Percentiles rank a stretch among this genome's conserved stretches.
Evolutionary conservation across 176 grass and related monocot genomes (phyloP).

Genomic region (Luzula sylvatica): DNA sequence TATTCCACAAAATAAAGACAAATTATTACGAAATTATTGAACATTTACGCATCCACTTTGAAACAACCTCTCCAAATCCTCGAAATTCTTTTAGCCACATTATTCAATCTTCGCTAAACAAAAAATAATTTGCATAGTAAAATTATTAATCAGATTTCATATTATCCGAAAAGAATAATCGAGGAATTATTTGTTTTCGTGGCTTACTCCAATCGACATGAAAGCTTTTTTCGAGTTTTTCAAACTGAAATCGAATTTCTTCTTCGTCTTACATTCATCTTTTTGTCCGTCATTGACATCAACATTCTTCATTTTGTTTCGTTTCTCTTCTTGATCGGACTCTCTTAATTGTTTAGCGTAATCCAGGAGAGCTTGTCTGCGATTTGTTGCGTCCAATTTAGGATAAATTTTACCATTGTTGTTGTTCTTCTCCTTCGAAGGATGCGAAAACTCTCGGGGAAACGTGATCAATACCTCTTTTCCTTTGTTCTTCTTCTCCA

Average conservation of each 20-base stretch:
- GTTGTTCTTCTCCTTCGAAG: neutral
- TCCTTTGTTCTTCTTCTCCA: neutral
- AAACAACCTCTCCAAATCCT: conserved; percentile 11
- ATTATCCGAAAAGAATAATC: neutral
- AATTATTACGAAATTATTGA: neutral
- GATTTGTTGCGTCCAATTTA: neutral
- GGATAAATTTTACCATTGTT: neutral
- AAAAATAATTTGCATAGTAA: neutral
- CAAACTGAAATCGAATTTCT: no score
- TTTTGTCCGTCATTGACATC: no score
- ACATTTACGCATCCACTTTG: neutral
- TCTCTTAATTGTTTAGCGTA: neutral
- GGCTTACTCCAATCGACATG: neutral
- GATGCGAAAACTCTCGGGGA: neutral
- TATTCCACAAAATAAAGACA: no score
- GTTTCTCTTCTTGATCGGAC: neutral
- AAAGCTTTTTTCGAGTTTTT: neutral
- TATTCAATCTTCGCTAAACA: conserved; percentile 13
- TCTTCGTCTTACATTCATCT: no score
- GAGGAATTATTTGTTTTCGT: neutral
- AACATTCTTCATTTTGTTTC: neutral
- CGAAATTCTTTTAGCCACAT: neutral
- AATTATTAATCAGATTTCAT: neutral
- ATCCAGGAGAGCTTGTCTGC: neutral
- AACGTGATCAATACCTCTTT: conserved; percentile 12